Percentiles rank a stretch among this genome's conserved stretches.
These are phyloP conservation scores for barley (Hordeum vulgare) DNA, from an alignment of 176 grass and related monocot species.

Conservation along the genomic window DNA sequence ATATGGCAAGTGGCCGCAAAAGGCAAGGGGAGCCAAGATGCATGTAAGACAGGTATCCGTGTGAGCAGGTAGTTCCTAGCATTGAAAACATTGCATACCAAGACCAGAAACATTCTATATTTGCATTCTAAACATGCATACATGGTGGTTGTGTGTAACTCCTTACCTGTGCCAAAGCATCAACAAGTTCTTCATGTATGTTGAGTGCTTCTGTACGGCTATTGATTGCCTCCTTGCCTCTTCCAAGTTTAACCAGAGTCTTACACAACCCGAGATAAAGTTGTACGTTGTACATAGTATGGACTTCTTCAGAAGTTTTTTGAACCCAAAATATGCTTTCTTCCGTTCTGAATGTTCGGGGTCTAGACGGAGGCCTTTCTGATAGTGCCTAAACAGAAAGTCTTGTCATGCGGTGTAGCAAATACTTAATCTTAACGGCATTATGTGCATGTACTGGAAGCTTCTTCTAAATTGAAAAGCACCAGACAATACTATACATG, in stretches of 20 bases:
- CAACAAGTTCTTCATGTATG: slow-evolving; percentile 85
- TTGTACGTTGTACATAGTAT: slow-evolving; percentile 68
- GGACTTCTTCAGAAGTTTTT: slow-evolving; percentile 95
- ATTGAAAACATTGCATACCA: not conserved
- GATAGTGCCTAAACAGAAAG: slow-evolving; percentile 65
- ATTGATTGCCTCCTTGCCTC: no score
- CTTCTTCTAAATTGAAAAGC: not conserved
- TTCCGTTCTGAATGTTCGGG: slow-evolving; percentile 90
- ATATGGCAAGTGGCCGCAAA: not conserved
- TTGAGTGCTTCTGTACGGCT: slow-evolving; percentile 74
- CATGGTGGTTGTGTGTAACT: not conserved
- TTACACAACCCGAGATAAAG: slow-evolving; percentile 92
- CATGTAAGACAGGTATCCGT: not conserved
- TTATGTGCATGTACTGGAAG: not conserved
- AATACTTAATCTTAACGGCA: not conserved
- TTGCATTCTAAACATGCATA: not conserved
- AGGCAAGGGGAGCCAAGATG: not conserved
- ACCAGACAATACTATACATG: slow-evolving; percentile 33
- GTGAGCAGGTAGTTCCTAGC: not conserved
- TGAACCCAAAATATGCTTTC: slow-evolving; percentile 96
- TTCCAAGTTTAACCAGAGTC: slow-evolving; percentile 91
- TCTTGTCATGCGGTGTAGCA: not conserved
- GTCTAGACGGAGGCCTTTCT: slow-evolving; percentile 86
- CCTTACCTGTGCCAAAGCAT: slow-evolving; percentile 78
- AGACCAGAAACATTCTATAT: not conserved